A percentile compares a stretch with the other conserved stretches of the same genome.
These are phyloP conservation scores for Aureobasidium namibiae DNA, from an alignment of 2,329 filamentous ascomycete genomes.

Conservation along the genomic window DNA sequence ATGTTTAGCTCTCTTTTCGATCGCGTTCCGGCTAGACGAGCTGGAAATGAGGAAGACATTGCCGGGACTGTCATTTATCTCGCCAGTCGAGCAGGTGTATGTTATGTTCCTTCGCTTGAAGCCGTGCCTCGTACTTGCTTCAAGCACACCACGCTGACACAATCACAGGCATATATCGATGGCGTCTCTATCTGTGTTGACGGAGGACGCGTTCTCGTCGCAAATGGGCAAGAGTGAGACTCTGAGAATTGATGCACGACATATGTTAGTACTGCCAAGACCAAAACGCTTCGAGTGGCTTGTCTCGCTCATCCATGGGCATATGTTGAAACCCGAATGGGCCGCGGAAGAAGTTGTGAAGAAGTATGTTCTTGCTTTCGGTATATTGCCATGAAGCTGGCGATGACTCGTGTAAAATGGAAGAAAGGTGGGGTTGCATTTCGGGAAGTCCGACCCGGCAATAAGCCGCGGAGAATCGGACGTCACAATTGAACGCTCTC, in stretches of 20 bases:
- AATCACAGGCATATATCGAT: conserved; percentile 31
- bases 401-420: too few relatives aligned
- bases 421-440: too few relatives aligned
- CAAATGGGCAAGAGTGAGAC: conserved; percentile 25
- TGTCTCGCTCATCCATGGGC: too few relatives aligned
- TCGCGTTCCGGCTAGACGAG: conserved; percentile 26
- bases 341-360: too few relatives aligned
- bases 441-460: too few relatives aligned
- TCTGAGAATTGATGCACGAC: neutral
- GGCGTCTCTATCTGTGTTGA: conserved; percentile 34
- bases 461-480: too few relatives aligned
- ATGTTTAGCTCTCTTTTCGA: conserved; percentile 35
- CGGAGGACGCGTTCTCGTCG: conserved; percentile 33
- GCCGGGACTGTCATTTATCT: conserved; percentile 37
- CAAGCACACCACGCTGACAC: neutral
- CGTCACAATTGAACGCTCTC: too few relatives aligned
- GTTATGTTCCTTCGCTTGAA: conserved; percentile 14
- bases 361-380: too few relatives aligned
- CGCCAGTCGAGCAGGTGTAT: conserved; percentile 33
- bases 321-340: too few relatives aligned
- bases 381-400: too few relatives aligned
- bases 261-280: too few relatives aligned
- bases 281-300: too few relatives aligned
- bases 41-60: conserved; percentile 34
- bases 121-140: neutral